These are phyloP conservation scores for Corymbia citriodora DNA, from an alignment of 441 rosid genomes.

Conservation along the genomic window DNA sequence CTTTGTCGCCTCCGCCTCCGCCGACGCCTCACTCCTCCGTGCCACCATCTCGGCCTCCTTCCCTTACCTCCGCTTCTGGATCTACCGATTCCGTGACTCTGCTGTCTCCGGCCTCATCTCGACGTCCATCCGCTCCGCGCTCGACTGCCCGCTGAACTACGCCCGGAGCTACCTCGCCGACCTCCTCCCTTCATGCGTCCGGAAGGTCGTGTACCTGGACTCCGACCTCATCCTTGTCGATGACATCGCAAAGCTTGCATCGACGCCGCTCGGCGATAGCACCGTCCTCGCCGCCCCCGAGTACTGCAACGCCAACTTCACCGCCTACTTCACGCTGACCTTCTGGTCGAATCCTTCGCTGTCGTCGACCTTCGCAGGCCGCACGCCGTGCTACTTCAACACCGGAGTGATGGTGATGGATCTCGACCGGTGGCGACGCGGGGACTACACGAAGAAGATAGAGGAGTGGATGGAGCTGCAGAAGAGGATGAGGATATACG, in stretches of 20 bases:
- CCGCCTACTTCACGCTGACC: conserved; percentile 1
- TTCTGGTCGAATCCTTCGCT: neutral
- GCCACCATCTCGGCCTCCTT: neutral
- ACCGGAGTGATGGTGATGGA: conserved; percentile 1
- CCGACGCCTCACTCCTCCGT: neutral
- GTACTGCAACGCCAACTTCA: conserved; percentile 2
- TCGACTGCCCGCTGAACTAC: conserved; percentile 2
- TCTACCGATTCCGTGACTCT: neutral
- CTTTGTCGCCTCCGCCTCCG: neutral
- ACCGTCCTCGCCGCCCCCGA: neutral
- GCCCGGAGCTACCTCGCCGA: neutral
- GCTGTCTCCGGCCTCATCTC: conserved; percentile 7
- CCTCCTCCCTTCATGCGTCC: neutral
- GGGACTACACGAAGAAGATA: neutral
- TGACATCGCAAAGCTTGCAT: neutral
- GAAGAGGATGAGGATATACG: conserved; percentile 1
- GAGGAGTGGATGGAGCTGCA: conserved; percentile 1
- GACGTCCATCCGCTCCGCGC: conserved; percentile 5
- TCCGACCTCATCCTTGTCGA: conserved; percentile 1
- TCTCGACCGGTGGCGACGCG: neutral
- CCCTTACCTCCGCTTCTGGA: neutral
- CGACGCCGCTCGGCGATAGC: neutral
- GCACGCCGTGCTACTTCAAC: neutral
- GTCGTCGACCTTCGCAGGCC: neutral
- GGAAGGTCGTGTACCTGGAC: conserved; percentile 5